Conservation (phyloP, 2,329 filamentous ascomycete genomes). For the Talaromyces rugulosus region DNA sequence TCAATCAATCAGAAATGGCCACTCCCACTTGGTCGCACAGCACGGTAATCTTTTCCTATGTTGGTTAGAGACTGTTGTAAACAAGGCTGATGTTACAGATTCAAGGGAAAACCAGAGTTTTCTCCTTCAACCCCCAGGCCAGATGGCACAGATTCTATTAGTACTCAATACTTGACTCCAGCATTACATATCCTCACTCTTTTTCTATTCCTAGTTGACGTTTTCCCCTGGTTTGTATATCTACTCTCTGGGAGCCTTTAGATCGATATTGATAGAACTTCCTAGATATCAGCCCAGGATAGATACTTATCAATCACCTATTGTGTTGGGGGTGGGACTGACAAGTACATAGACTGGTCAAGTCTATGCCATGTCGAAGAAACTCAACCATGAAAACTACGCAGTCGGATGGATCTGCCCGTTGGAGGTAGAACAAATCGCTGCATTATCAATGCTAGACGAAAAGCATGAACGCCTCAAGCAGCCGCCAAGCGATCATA, state of each 20-base stretch:
- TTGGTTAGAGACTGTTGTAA: neutral
- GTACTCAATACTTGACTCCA: neutral
- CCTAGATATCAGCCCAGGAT: neutral
- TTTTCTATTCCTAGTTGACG: neutral
- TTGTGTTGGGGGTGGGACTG: neutral
- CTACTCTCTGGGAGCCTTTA: neutral
- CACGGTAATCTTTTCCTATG: neutral
- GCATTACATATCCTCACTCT: neutral
- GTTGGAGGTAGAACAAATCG: slow-evolving; percentile 21
- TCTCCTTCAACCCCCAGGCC: neutral
- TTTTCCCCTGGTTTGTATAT: neutral
- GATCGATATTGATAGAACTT: neutral
- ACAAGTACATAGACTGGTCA: neutral
- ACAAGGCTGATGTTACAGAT: neutral
- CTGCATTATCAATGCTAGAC: slow-evolving; percentile 22
- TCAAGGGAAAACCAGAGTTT: neutral
- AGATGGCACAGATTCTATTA: neutral
- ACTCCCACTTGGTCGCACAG: neutral
- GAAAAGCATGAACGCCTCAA: slow-evolving; percentile 10
- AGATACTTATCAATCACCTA: neutral
- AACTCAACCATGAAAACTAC: slow-evolving; percentile 15
- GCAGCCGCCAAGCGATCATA: slow-evolving; percentile 5
- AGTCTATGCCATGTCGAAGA: neutral
- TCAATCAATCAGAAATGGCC: neutral
- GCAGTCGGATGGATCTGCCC: slow-evolving; percentile 25